Evolutionary conservation across 768 basidiomycete species (phyloP), one percentile per base, ranked within the genome.

Genomic region (Naematelia encephala): DNA sequence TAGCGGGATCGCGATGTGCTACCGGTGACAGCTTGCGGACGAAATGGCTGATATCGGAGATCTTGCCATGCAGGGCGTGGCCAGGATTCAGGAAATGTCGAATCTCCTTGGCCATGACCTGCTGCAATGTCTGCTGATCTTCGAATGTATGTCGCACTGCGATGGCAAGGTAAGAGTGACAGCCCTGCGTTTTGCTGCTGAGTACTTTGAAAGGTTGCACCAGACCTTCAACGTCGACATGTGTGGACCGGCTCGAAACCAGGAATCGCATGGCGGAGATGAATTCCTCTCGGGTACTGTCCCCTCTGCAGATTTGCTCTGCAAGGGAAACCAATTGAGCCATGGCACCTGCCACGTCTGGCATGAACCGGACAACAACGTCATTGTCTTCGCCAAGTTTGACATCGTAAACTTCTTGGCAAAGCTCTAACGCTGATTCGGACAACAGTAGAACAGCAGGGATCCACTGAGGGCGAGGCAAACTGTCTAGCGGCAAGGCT

Each of bases 131-230:
- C 1, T 78, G 71, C 1, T 81, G 68, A 63, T 92, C 90, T 77
- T 99, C 96, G 50, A 93, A 84, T 53, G 90, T 78, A 72, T 99
- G 96, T 5, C 96, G 87, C n/a, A 97, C 80, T 61, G 97, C 88
- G 68, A 87, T 88, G 43, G 86, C 85, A 54, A 91, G 83, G 74
- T 91, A 90, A 0, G 88, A 85, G 47, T 90, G 90, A 63, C 86
- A 87, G 19, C 87, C 86, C 22, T 72, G 73, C 2, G 77, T 61
- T 25, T 27, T 30, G 16, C 47, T 21, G 8, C 86, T 84, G 14
- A 86, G 82, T 0, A 85, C 80, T 2, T 47, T 3, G 81, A 79
- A 16, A 80, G 86, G 84, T 54, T 82, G 81, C 78, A 94, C 86
- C 19, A 96, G 80, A 19, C 81, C 73, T 0, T 76, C 59, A 13